phyloP scores from a whole-genome alignment of 2,329 filamentous ascomycete species.

The Zymoseptoria brevis region DNA sequence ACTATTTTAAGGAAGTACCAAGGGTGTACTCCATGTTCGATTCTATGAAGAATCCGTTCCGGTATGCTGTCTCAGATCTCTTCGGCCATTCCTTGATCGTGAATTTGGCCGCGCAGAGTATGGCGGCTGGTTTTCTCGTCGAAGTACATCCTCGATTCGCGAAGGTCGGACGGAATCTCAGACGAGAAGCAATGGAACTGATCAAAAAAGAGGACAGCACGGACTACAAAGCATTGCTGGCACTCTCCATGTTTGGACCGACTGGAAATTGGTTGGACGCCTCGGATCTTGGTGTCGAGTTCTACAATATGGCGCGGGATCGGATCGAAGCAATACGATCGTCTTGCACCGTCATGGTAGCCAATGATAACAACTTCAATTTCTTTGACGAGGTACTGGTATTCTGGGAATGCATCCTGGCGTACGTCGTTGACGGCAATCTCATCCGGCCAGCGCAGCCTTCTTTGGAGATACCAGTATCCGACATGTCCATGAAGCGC shows the following conservation, averaged over 20 bases:
- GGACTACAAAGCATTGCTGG: slow-evolving; percentile 36
- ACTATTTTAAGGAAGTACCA: slow-evolving; percentile 18
- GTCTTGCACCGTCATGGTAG: slow-evolving; percentile 3
- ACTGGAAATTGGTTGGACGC: slow-evolving; percentile 55
- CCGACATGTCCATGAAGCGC: slow-evolving; percentile 8
- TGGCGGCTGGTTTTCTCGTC: slow-evolving; percentile 21
- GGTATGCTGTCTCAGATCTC: slow-evolving; percentile 14
- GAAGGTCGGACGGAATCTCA: slow-evolving; percentile 16
- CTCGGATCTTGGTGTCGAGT: slow-evolving; percentile 47
- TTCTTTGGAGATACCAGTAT: neutral
- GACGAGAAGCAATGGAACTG: slow-evolving; percentile 17
- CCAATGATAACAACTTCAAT: slow-evolving; percentile 30
- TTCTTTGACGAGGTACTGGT: slow-evolving; percentile 52
- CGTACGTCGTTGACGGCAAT: slow-evolving; percentile 39
- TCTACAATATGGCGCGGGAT: slow-evolving; percentile 27
- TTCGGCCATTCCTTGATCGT: slow-evolving; percentile 15
- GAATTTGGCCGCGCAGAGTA: slow-evolving; percentile 16
- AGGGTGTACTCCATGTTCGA: slow-evolving; percentile 16
- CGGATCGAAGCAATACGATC: slow-evolving; percentile 10
- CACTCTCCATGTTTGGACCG: slow-evolving; percentile 51
- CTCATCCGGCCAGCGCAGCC: slow-evolving; percentile 36
- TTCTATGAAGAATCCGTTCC: slow-evolving; percentile 13
- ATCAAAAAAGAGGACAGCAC: slow-evolving; percentile 12
- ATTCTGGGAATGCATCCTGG: slow-evolving; percentile 48
- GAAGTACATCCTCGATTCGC: slow-evolving; percentile 20